Conservation (phyloP, 192 early-diverging fungal species). For the Coemansia sp. region DNA sequence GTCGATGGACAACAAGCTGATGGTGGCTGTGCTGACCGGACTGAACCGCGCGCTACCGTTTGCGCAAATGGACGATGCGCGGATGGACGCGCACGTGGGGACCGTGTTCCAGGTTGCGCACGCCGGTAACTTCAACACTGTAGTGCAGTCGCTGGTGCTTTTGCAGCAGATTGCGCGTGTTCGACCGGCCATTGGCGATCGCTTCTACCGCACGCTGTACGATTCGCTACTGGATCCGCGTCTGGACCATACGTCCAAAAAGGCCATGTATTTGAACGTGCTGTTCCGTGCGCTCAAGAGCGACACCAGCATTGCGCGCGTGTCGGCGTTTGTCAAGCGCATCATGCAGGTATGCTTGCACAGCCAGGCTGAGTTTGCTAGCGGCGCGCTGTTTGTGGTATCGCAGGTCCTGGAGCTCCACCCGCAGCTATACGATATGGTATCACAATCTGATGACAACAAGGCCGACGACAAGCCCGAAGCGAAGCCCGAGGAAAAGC, state of each 20-base stretch:
- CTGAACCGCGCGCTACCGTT: constrained; percentile 94
- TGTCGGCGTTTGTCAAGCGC: constrained; percentile 87
- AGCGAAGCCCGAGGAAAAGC: background rate
- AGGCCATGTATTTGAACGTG: constrained; percentile 91
- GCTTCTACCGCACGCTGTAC: constrained; percentile 90
- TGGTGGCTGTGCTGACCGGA: constrained; percentile 88
- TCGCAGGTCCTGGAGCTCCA: constrained; percentile 60
- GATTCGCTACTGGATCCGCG: constrained; percentile 82
- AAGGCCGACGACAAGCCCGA: constrained; percentile 16
- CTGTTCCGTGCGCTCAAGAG: constrained; percentile 77
- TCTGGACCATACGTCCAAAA: constrained; percentile 72
- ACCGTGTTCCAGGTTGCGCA: constrained; percentile 91
- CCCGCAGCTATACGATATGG: constrained; percentile 56
- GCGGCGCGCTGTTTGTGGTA: constrained; percentile 78
- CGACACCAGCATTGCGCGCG: constrained; percentile 62
- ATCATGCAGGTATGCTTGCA: constrained; percentile 72
- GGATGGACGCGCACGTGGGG: constrained; percentile 78
- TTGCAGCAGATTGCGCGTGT: constrained; percentile 62
- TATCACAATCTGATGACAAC: constrained; percentile 46
- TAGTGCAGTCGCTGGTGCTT: constrained; percentile 88
- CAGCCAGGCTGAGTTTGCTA: constrained; percentile 78
- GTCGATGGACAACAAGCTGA: constrained; percentile 66
- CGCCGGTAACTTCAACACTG: constrained; percentile 84
- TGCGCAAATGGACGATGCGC: constrained; percentile 71
- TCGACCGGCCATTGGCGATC: constrained; percentile 62